Conservation (phyloP, 805 yeast genomes). For the Metschnikowia peoriensis region DNA sequence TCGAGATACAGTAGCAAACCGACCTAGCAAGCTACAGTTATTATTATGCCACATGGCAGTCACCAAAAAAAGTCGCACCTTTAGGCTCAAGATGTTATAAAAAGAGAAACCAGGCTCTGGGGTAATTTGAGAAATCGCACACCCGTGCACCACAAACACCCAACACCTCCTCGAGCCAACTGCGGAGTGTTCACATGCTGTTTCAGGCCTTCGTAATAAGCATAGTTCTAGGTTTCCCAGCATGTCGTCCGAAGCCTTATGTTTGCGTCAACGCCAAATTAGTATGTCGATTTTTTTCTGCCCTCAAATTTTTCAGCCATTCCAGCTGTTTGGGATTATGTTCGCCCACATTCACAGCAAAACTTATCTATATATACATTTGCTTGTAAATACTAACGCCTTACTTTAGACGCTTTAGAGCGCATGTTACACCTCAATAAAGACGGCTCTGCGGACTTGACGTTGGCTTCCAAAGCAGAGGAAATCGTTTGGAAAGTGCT, state of each 20-base stretch:
- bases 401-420: conserved; percentile 45
- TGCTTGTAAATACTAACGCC: not conserved
- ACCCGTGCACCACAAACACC: too few species aligned
- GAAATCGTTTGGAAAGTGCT: conserved; percentile 89
- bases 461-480: conserved; percentile 55
- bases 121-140: too few species aligned
- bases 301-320: too few species aligned
- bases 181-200: not conserved
- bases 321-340: too few species aligned
- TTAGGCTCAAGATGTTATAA: too few species aligned
- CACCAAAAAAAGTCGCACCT: too few species aligned
- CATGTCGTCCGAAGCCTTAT: conserved; percentile 14
- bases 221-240: not conserved
- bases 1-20: too few species aligned
- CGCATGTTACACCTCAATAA: conserved; percentile 83
- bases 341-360: not conserved
- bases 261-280: conserved; percentile 13
- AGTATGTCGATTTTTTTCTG: conserved; percentile 3
- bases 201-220: not conserved
- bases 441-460: conserved; percentile 52
- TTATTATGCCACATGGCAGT: too few species aligned
- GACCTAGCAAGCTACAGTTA: too few species aligned
- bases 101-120: too few species aligned
- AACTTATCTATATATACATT: not conserved
- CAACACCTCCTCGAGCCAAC: not conserved